Evolutionary conservation across 2,329 filamentous ascomycete genomes (phyloP).

Genomic region (Colletotrichum abscissum): DNA sequence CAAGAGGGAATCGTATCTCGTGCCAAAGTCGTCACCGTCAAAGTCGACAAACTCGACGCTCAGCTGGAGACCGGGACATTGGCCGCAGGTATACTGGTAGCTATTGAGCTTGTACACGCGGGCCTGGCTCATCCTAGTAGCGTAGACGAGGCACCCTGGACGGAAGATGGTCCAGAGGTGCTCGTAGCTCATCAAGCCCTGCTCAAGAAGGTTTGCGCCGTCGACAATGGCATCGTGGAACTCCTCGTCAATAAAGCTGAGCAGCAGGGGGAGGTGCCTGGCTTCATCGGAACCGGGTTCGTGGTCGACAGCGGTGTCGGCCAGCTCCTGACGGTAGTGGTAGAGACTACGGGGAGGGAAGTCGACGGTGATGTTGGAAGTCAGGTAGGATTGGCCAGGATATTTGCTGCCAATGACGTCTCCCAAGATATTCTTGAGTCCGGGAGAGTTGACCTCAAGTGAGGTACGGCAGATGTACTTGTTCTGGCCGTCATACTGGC

Average conservation of each 20-base stretch:
- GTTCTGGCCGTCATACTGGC: slow-evolving; percentile 38
- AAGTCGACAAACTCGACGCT: slow-evolving; percentile 55
- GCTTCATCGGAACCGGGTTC: slow-evolving; percentile 40
- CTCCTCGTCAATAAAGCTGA: slow-evolving; percentile 59
- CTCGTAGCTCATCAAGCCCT: slow-evolving; percentile 63
- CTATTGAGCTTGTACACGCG: slow-evolving; percentile 51
- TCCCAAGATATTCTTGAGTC: slow-evolving; percentile 39
- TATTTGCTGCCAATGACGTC: slow-evolving; percentile 39
- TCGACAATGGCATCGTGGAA: slow-evolving; percentile 60
- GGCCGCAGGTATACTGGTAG: slow-evolving; percentile 50
- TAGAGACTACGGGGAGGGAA: slow-evolving; percentile 41
- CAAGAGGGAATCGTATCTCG: slow-evolving; percentile 44
- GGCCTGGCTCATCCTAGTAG: slow-evolving; percentile 50
- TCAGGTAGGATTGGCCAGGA: slow-evolving; percentile 42
- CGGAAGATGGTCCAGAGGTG: slow-evolving; percentile 66
- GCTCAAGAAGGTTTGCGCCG: slow-evolving; percentile 61
- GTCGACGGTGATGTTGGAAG: slow-evolving; percentile 38
- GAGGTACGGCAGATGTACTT: slow-evolving; percentile 32
- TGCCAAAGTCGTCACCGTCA: slow-evolving; percentile 59
- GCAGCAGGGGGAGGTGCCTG: slow-evolving; percentile 50
- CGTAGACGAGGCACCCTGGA: slow-evolving; percentile 55
- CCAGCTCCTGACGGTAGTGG: slow-evolving; percentile 41
- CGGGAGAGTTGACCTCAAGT: slow-evolving; percentile 39
- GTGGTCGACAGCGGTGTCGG: slow-evolving; percentile 36
- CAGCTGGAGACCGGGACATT: slow-evolving; percentile 41